A percentile compares a stretch with the other conserved stretches of the same genome.
Evolutionary conservation across 2,329 filamentous ascomycete species (phyloP).

Genomic region (Emmonsia crescens): DNA sequence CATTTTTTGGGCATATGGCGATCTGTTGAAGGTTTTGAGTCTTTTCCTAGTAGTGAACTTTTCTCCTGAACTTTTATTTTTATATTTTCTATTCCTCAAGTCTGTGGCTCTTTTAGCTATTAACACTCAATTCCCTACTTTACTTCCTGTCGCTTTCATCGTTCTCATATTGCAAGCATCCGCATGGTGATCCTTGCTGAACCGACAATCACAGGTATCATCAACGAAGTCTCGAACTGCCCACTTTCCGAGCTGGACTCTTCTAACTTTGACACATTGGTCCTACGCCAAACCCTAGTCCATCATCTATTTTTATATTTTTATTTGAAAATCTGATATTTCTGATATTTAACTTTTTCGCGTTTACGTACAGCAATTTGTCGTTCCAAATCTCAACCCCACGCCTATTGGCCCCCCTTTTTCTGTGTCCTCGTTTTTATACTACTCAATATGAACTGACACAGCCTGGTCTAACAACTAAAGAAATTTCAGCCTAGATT

Average conservation of each 20-base stretch:
- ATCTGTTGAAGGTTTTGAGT: not conserved
- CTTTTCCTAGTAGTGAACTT: slow-evolving; percentile 3
- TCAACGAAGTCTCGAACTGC: not conserved
- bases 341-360: not conserved
- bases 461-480: not conserved
- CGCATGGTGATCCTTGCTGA: not conserved
- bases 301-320: not conserved
- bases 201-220: not conserved
- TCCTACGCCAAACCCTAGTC: not conserved
- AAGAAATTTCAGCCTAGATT: not conserved
- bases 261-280: not conserved
- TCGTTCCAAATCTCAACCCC: not conserved
- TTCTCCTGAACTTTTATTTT: slow-evolving; percentile 8
- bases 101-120: not conserved
- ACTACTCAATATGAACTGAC: not conserved
- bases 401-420: not conserved
- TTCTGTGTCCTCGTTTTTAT: not conserved
- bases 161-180: not conserved
- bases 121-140: not conserved
- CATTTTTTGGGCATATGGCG: slow-evolving; percentile 2
- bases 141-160: not conserved
- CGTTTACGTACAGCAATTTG: not conserved
- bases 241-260: not conserved
- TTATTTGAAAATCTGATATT: not conserved
- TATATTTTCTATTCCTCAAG: not conserved